Percentiles rank a stretch among this genome's conserved stretches.
phyloP scores from a whole-genome alignment of 257 asterid species.

The Vinca minor region DNA sequence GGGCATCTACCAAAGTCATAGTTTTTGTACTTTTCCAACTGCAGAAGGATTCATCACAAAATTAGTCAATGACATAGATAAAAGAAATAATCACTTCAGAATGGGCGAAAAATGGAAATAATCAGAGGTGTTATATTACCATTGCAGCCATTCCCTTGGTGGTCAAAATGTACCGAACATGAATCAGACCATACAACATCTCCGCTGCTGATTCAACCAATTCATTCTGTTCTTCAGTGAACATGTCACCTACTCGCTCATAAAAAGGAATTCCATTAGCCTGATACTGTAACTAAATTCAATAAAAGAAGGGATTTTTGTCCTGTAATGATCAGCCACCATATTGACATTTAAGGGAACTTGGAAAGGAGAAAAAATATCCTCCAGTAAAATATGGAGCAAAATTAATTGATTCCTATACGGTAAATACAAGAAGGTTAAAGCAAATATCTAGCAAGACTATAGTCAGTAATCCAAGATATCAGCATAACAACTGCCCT shows the following conservation, averaged over 20 bases:
- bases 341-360: background rate
- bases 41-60: slow-evolving; percentile 20
- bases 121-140: slow-evolving; percentile 43
- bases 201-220: slow-evolving; percentile 96
- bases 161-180: slow-evolving; percentile 81
- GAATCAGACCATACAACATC: slow-evolving; percentile 93
- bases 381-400: background rate
- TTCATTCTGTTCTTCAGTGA: slow-evolving; percentile 92
- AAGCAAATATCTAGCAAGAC: background rate
- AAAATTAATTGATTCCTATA: too few relatives aligned
- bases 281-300: slow-evolving; percentile 13
- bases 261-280: slow-evolving; percentile 17
- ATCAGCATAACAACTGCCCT: background rate
- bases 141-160: slow-evolving; percentile 97
- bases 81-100: slow-evolving; percentile 1
- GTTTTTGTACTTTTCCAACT: slow-evolving; percentile 93
- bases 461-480: too few relatives aligned
- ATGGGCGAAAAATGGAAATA: background rate
- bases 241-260: slow-evolving; percentile 65
- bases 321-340: background rate
- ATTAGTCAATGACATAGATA: slow-evolving; percentile 17
- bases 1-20: slow-evolving; percentile 97
- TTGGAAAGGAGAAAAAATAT: background rate
- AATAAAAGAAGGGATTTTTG: background rate
- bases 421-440: background rate